Percentiles rank a stretch among this genome's conserved stretches.
phyloP scores from a whole-genome alignment of 1,284 basidiomycete species.

The Rhodotorula sp. region DNA sequence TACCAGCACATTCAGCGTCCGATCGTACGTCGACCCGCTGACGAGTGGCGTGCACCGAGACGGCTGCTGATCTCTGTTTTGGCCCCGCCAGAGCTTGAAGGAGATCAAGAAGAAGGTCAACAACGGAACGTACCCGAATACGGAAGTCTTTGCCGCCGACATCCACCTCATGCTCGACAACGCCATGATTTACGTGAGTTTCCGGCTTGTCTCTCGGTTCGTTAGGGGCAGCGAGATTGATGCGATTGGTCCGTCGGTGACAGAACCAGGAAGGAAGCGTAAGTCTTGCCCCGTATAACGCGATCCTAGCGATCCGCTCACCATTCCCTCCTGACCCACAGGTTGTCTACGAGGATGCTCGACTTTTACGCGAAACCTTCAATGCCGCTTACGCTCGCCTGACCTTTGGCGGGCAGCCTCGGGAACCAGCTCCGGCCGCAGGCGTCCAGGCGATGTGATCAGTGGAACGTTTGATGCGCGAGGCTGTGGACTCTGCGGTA shows the following conservation, averaged over 20 bases:
- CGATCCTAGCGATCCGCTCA: too few species aligned
- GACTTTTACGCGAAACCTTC: constrained; percentile 62
- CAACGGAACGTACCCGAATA: constrained; percentile 66
- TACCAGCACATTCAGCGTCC: constrained; percentile 70
- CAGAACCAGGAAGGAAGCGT: constrained; percentile 40
- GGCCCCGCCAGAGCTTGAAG: constrained; percentile 60
- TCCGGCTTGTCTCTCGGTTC: background rate
- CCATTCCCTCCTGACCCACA: constrained; percentile 62
- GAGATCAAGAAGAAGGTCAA: constrained; percentile 80
- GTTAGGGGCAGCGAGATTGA: too few species aligned
- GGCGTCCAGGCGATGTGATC: background rate
- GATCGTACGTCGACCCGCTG: constrained; percentile 54
- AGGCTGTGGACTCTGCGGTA: too few species aligned
- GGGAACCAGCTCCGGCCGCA: background rate
- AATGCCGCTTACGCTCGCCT: constrained; percentile 16
- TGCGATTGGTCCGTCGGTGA: background rate
- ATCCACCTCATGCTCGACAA: constrained; percentile 89
- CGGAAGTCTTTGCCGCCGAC: constrained; percentile 73
- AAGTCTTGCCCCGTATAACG: background rate
- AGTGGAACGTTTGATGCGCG: too few species aligned
- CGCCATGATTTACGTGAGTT: constrained; percentile 68
- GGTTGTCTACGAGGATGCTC: constrained; percentile 87
- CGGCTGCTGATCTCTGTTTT: background rate
- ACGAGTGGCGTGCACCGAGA: too few species aligned
- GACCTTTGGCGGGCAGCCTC: constrained; percentile 54